Conservation (phyloP, 1,139 yeast genomes). For the Debaryomyces udenii region DNA sequence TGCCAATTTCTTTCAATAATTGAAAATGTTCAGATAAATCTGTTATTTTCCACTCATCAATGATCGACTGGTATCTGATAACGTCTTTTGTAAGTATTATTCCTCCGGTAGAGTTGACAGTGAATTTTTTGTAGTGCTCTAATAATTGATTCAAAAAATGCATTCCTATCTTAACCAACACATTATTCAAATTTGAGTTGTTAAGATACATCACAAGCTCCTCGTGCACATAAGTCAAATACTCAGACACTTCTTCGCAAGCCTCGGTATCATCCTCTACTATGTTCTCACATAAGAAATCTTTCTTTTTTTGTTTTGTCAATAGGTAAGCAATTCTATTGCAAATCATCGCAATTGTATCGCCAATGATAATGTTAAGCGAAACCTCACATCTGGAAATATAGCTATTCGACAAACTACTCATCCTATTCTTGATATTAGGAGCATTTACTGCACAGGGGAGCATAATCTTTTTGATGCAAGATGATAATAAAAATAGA, state of each 20-base stretch:
- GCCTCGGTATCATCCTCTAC: slow-evolving; percentile 65
- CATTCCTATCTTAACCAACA: slow-evolving; percentile 62
- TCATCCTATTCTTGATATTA: slow-evolving; percentile 62
- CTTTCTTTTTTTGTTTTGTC: slow-evolving; percentile 43
- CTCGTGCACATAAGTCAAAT: slow-evolving; percentile 50
- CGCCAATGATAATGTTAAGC: slow-evolving; percentile 65
- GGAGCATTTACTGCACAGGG: slow-evolving; percentile 73
- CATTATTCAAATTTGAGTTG: slow-evolving; percentile 55
- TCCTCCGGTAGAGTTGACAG: slow-evolving; percentile 83
- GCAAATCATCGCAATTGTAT: slow-evolving; percentile 53
- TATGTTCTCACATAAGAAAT: slow-evolving; percentile 45
- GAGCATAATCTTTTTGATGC: slow-evolving; percentile 69
- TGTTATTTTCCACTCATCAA: slow-evolving; percentile 70
- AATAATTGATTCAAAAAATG: slow-evolving; percentile 62
- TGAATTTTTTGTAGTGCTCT: slow-evolving; percentile 75
- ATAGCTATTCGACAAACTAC: slow-evolving; percentile 66
- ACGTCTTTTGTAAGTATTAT: slow-evolving; percentile 83
- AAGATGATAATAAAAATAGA: slow-evolving; percentile 66
- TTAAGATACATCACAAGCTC: slow-evolving; percentile 41
- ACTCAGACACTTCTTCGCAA: slow-evolving; percentile 63
- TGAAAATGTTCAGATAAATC: slow-evolving; percentile 71
- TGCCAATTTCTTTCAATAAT: slow-evolving; percentile 79
- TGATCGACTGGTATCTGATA: slow-evolving; percentile 71
- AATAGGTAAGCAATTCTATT: slow-evolving; percentile 53
- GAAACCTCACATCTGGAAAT: slow-evolving; percentile 70